phyloP scores from a whole-genome alignment of 768 basidiomycete species.

The Russula virescens region DNA sequence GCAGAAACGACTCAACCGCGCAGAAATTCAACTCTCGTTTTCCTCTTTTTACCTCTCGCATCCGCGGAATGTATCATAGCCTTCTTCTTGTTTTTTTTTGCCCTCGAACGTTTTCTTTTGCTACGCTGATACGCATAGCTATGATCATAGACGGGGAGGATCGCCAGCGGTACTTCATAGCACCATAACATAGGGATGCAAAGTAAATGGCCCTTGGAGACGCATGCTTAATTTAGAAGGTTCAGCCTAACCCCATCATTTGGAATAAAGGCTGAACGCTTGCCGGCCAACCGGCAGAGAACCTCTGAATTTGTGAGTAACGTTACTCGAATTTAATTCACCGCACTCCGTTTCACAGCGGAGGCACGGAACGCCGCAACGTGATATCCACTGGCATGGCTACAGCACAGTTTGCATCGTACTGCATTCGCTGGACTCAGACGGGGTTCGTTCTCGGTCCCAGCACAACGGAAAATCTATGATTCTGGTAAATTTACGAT shows the following conservation, averaged over 20 bases:
- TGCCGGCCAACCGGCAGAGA: slow-evolving; percentile 1
- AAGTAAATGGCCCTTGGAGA: slow-evolving; percentile 16
- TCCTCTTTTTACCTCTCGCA: background rate
- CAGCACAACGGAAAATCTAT: background rate
- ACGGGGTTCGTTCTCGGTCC: background rate
- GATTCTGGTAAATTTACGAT: background rate
- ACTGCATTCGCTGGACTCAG: too few species aligned
- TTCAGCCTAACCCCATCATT: slow-evolving; percentile 5
- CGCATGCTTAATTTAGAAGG: slow-evolving; percentile 22
- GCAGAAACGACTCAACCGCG: background rate
- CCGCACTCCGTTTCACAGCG: background rate
- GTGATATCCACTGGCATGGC: too few species aligned
- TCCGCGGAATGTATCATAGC: slow-evolving; percentile 16
- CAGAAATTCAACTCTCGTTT: background rate
- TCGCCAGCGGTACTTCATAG: slow-evolving; percentile 6
- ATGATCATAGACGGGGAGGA: slow-evolving; percentile 20
- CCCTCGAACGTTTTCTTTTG: slow-evolving; percentile 9
- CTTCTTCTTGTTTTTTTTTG: background rate
- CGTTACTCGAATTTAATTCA: slow-evolving; percentile 10
- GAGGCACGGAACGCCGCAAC: background rate
- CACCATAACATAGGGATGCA: slow-evolving; percentile 17
- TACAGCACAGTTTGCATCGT: too few species aligned
- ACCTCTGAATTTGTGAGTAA: slow-evolving; percentile 6
- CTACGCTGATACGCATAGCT: slow-evolving; percentile 14
- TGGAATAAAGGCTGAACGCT: background rate